Evolutionary conservation across 2,329 filamentous ascomycete genomes (phyloP), one percentile per base, ranked within the genome.

Genomic region (Colletotrichum camelliae): DNA sequence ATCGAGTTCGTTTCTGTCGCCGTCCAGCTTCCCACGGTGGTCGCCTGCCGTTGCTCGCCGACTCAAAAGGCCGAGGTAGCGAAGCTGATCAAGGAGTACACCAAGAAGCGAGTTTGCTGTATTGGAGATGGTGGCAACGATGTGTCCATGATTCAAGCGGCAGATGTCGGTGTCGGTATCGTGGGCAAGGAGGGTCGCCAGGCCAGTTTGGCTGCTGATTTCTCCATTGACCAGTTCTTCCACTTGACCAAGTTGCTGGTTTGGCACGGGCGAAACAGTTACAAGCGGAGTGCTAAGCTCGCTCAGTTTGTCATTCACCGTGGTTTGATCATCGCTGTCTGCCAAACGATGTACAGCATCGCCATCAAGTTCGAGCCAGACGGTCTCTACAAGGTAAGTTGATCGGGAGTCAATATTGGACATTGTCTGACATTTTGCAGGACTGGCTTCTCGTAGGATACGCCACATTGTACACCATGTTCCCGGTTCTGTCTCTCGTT

Each of bases 101-200:
- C 97, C 24, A 96, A 95, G 84, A 98, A 98, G 85, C 94, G 97
- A 16, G 95, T 98, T 18, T 98, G 96, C 86, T 98, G 97, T 82
- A 99, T 99, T 79, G 97, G 97, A 48, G 97, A 99, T 82, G 97
- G 97, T 79, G 97, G 97, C 80, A 99, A 99, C 85, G 97, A 99
- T 83, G 97, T 99, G 7, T 96, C 94, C 79, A 99, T 99, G 97
- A 99, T 99, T 79, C 97, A 98, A 87, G 96, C 97, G 9, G 97
- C 97, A 1, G 97, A 99, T 81, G 96, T 99, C 0, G 97, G 97
- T 76, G 96, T 99, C 31, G 97, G 97, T 77, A 99, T 99, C 77
- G 97, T 98, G 1, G 97, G 97, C 76, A 99, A 99, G 87, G 97
- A 99, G 87, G 97, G 97, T 39, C 93, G 95, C 27, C 97, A 99